Base-by-base conservation (phyloP, 2,329 filamentous ascomycete genomes). In the Cytospora piceae region DNA sequence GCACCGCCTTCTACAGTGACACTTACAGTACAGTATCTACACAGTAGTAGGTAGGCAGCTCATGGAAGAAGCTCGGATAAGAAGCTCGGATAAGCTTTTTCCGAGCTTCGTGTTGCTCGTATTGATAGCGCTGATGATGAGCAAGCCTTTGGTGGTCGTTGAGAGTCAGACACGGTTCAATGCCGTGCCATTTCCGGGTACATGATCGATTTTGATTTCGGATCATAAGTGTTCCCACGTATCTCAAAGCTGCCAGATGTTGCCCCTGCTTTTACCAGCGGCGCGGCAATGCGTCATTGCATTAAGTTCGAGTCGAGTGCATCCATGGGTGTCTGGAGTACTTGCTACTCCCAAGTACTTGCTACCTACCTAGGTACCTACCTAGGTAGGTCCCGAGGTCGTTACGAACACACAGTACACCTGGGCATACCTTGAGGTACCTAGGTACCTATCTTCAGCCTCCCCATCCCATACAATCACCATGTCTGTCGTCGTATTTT, bases 231-330 rank as follows among this genome's bases (percentile, higher is more conserved):
- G 17, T 39, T 51, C 53, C 60, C 39, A 53, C 53, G 46, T 42
- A 51, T 49, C 27, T 63, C 34, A n/a, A 34, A 57, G 60, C 60
- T 63, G 60, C 60, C 60, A 63, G 60, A 53, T 37, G 53, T 51
- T 49, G 15, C 60, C 53, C 60, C 60, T 53, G 60, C 60, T n/a
- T 27, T 63, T 42, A 29, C 60, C 60, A 63, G 37, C 39, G 53
- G 60, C 60, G 29, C 53, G 60, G 60, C 60, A 51, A 53, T 63
- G 60, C 60, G 60, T 63, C 60, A 63, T 63, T 34, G 60, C 8
- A 29, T 31, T 46, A 57, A 51, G 39, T 29, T 22, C 42, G 42
- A 46, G 20, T 46, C 42, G 42, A 55, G 53, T 54, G 27, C 31
- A 54, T n/a, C n/a, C n/a, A n/a, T n/a, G n/a, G n/a, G n/a, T 17